These are phyloP conservation scores for Teunomyces cretensis DNA, from an alignment of 805 yeast genomes.

Conservation along the genomic window DNA sequence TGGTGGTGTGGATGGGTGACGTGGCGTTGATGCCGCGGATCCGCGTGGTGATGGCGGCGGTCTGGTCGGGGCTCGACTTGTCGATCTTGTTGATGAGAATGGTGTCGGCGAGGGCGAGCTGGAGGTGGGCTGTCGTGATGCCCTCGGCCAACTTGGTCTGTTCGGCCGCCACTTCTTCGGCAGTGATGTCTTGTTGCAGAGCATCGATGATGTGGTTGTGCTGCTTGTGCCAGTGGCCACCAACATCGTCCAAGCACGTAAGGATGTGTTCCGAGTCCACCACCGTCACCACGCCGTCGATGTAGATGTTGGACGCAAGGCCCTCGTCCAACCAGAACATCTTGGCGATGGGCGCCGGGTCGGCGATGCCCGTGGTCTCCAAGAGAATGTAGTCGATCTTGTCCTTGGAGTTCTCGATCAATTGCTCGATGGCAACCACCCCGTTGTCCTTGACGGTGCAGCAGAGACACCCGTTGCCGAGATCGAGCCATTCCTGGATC, in stretches of 20 bases:
- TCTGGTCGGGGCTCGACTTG: slow-evolving; percentile 18
- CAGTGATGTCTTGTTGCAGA: slow-evolving; percentile 14
- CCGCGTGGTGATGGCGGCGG: slow-evolving; percentile 31
- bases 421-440: slow-evolving; percentile 87
- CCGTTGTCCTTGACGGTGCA: slow-evolving; percentile 96
- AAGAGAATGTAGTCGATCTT: slow-evolving; percentile 85
- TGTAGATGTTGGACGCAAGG: slow-evolving; percentile 74
- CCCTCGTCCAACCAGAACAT: slow-evolving; percentile 99
- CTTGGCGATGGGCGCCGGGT: slow-evolving; percentile 94
- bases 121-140: slow-evolving; percentile 81
- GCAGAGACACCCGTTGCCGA: slow-evolving; percentile 95
- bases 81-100: slow-evolving; percentile 81
- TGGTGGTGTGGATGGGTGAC: slow-evolving; percentile 66
- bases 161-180: slow-evolving; percentile 29
- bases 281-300: slow-evolving; percentile 90
- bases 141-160: slow-evolving; percentile 38
- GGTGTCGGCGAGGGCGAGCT: slow-evolving; percentile 86
- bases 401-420: slow-evolving; percentile 68
- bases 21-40: slow-evolving; percentile 60
- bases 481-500: slow-evolving; percentile 91
- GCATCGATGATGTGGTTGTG: slow-evolving; percentile 25
- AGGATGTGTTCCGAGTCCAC: slow-evolving; percentile 71
- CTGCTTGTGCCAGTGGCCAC: slow-evolving; percentile 65
- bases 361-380: slow-evolving; percentile 96
- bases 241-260: slow-evolving; percentile 65